phyloP scores from a whole-genome alignment of 148 eudicot species.

The Cornus suecica region DNA sequence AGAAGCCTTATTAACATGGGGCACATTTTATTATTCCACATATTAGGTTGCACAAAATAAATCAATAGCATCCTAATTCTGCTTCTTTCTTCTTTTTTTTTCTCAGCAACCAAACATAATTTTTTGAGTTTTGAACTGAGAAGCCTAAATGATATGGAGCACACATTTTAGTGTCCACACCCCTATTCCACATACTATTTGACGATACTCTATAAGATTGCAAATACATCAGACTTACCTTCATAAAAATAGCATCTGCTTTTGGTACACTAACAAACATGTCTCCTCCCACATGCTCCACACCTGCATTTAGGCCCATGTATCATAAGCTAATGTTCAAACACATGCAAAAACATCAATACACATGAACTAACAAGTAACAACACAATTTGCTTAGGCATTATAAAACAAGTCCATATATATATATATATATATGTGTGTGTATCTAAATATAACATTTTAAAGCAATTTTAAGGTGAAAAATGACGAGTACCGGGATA shows the following conservation, averaged over 20 bases:
- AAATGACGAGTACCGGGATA: constrained; percentile 44
- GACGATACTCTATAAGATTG: not conserved
- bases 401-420: too few species aligned
- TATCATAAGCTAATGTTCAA: not conserved
- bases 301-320: constrained; percentile 28
- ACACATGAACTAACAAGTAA: too few species aligned
- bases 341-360: not conserved
- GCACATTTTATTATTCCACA: too few species aligned
- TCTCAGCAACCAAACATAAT: too few species aligned
- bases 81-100: too few species aligned
- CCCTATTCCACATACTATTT: not conserved
- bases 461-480: not conserved
- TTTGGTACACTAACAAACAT: constrained; percentile 86
- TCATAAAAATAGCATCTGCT: constrained; percentile 92
- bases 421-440: not conserved
- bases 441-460: not conserved
- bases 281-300: constrained; percentile 90
- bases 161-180: not conserved
- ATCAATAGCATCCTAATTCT: not conserved
- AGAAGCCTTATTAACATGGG: too few species aligned
- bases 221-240: constrained; percentile 35
- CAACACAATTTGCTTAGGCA: too few species aligned
- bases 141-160: not conserved
- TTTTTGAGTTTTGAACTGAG: too few species aligned
- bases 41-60: too few species aligned